phyloP scores from a whole-genome alignment of 1,284 basidiomycete genomes.

The Cryptococcus depauperatus region DNA sequence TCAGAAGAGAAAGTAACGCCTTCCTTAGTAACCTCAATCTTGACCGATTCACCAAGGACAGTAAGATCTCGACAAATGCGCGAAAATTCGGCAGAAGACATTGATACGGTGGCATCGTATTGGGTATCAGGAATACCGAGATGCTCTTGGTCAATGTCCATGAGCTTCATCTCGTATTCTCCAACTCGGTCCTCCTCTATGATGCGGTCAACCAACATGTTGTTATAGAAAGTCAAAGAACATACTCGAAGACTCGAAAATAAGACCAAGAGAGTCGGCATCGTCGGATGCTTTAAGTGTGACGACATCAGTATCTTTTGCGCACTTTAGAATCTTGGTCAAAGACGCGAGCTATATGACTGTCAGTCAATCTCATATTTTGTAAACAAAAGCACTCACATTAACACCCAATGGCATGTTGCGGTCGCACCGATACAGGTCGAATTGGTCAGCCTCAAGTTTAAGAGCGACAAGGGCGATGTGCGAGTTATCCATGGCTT shows the following conservation, averaged over 20 bases:
- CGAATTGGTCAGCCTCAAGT: slow-evolving; percentile 69
- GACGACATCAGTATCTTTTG: slow-evolving; percentile 91
- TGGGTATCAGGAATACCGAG: slow-evolving; percentile 98
- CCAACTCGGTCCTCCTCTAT: slow-evolving; percentile 86
- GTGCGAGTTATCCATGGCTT: slow-evolving; percentile 99
- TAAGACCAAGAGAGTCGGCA: slow-evolving; percentile 78
- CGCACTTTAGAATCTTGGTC: slow-evolving; percentile 94
- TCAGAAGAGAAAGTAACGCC: slow-evolving; percentile 90
- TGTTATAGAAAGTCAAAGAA: background rate
- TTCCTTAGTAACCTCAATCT: slow-evolving; percentile 93
- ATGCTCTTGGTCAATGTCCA: slow-evolving; percentile 97
- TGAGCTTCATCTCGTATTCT: slow-evolving; percentile 98
- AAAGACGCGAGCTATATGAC: slow-evolving; percentile 60
- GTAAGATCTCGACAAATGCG: slow-evolving; percentile 90
- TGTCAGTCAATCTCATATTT: background rate
- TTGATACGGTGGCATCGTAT: slow-evolving; percentile 87
- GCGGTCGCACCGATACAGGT: slow-evolving; percentile 86
- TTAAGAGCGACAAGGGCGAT: slow-evolving; percentile 77
- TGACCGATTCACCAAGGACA: slow-evolving; percentile 87
- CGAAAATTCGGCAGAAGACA: slow-evolving; percentile 79
- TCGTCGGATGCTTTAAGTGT: slow-evolving; percentile 89
- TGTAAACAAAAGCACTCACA: slow-evolving; percentile 28
- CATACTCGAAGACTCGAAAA: slow-evolving; percentile 85
- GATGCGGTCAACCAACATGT: background rate
- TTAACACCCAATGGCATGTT: slow-evolving; percentile 92